Conservation (phyloP, 768 basidiomycete species). For the Termitomyces sp. region DNA sequence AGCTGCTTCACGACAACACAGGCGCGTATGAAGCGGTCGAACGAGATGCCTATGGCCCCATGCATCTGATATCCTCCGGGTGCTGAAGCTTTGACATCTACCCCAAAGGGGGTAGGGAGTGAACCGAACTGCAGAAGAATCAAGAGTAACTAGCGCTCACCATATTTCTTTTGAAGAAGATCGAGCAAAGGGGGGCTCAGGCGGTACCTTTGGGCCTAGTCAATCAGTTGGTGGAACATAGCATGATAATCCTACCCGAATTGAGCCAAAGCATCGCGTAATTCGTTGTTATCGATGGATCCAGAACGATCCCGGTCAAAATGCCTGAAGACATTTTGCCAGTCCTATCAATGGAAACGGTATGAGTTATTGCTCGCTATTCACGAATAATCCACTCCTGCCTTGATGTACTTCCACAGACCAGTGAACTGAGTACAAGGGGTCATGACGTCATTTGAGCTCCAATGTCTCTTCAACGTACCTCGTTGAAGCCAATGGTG, state of each 20-base stretch:
- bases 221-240: background rate
- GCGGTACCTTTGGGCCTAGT: conserved; percentile 42
- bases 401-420: conserved; percentile 82
- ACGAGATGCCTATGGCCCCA: conserved; percentile 64
- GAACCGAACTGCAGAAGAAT: conserved; percentile 8
- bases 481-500: conserved; percentile 78
- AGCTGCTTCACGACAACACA: conserved; percentile 82
- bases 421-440: conserved; percentile 56
- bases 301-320: conserved; percentile 86
- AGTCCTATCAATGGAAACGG: conserved; percentile 49
- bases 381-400: conserved; percentile 10
- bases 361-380: background rate
- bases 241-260: conserved; percentile 51
- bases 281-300: conserved; percentile 67
- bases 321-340: conserved; percentile 81
- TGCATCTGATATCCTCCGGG: conserved; percentile 25
- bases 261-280: conserved; percentile 63
- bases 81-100: conserved; percentile 57
- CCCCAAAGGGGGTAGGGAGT: conserved; percentile 32
- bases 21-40: conserved; percentile 84
- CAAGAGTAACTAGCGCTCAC: conserved; percentile 33
- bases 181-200: conserved; percentile 62
- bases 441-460: conserved; percentile 13
- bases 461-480: conserved; percentile 20
- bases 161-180: conserved; percentile 77